phyloP scores from a whole-genome alignment of 2,329 filamentous ascomycete species.

The Fusarium sp. region DNA sequence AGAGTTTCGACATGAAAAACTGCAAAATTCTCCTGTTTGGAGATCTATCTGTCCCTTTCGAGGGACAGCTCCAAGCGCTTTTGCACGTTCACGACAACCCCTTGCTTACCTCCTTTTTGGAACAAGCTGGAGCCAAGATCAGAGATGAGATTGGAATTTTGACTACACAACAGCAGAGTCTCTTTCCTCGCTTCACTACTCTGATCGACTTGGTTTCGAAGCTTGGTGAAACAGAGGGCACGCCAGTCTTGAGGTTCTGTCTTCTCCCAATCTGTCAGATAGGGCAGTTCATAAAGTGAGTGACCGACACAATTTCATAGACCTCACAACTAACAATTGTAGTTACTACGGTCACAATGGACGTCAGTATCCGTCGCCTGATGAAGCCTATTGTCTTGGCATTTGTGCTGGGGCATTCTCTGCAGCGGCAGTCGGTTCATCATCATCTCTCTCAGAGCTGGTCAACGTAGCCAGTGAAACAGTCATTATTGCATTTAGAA shows the following conservation, averaged over 20 bases:
- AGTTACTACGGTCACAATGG: conserved; percentile 33
- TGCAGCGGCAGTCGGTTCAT: conserved; percentile 41
- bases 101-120: conserved; percentile 39
- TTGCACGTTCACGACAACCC: conserved; percentile 40
- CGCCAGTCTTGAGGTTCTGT: conserved; percentile 35
- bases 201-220: conserved; percentile 42
- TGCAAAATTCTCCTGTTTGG: conserved; percentile 38
- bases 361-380: conserved; percentile 30
- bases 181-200: conserved; percentile 45
- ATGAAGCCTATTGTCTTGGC: conserved; percentile 36
- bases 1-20: conserved; percentile 12
- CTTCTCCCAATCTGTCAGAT: conserved; percentile 39
- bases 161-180: conserved; percentile 17
- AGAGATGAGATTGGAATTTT: conserved; percentile 38
- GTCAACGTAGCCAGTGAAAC: conserved; percentile 35
- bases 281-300: conserved; percentile 43
- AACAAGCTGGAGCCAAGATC: conserved; percentile 35
- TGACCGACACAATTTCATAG: background rate
- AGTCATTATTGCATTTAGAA: conserved; percentile 31
- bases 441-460: conserved; percentile 38
- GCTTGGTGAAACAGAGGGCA: conserved; percentile 31
- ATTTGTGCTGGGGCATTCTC: conserved; percentile 43
- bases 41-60: conserved; percentile 39
- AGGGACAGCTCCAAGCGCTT: conserved; percentile 33
- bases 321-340: background rate